Percentiles rank a stretch among this genome's conserved stretches.
Conservation (phyloP, 208 protist genomes). For the Trypanosoma caninum region DNA sequence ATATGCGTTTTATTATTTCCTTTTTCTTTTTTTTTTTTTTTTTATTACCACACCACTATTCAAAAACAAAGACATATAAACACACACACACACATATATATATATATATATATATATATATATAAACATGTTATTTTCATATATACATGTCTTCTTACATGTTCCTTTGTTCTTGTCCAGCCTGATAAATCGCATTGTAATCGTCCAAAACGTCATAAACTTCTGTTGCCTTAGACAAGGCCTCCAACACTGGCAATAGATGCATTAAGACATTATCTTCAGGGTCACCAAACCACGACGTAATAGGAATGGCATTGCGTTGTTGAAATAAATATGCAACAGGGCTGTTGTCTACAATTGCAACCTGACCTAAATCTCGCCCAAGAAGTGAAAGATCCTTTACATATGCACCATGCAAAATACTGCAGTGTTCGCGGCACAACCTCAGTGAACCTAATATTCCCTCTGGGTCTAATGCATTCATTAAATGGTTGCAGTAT, state of each 20-base stretch:
- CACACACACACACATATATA: no score
- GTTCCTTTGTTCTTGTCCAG: constrained; percentile 42
- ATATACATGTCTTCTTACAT: neutral
- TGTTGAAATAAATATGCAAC: constrained; percentile 89
- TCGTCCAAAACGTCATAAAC: constrained; percentile 84
- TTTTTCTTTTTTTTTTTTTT: no score
- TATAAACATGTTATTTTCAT: neutral
- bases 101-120: constrained; percentile 4
- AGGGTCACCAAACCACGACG: constrained; percentile 86
- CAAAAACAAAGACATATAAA: no score
- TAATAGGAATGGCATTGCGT: constrained; percentile 87
- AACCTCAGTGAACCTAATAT: constrained; percentile 65
- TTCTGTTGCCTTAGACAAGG: constrained; percentile 52
- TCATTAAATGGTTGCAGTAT: constrained; percentile 83
- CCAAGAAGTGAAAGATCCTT: constrained; percentile 88
- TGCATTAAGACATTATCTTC: constrained; percentile 60
- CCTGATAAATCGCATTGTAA: constrained; percentile 75
- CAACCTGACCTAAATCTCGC: constrained; percentile 62
- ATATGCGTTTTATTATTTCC: constrained; percentile 5
- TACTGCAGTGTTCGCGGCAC: constrained; percentile 84
- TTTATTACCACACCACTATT: no score
- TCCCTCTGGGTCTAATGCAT: constrained; percentile 57
- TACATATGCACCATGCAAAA: constrained; percentile 75
- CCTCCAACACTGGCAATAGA: constrained; percentile 74
- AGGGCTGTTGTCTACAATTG: constrained; percentile 91